Evolutionary conservation across 192 early-diverging fungal species (phyloP).

Genomic region (Coemansia guatemalensis): DNA sequence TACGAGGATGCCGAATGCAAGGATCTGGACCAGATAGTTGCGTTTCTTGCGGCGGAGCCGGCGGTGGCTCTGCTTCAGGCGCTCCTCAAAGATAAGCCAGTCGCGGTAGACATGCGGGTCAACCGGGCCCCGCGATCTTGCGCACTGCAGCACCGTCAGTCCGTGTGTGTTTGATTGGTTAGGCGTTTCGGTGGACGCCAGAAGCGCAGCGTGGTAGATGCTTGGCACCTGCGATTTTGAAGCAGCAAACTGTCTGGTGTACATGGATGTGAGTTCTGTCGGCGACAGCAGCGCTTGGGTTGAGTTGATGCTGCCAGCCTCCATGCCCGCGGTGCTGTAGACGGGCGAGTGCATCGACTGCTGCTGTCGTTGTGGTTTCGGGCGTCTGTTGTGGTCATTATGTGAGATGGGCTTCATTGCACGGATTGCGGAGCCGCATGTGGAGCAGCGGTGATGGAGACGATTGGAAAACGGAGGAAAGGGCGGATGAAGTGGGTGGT

Average conservation of each 20-base stretch:
- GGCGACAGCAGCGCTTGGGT: constrained; percentile 24
- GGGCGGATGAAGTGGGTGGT: background rate
- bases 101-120: constrained; percentile 65
- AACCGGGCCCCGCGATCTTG: constrained; percentile 34
- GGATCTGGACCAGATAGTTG: constrained; percentile 61
- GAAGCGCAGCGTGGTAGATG: constrained; percentile 39
- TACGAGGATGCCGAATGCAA: constrained; percentile 47
- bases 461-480: background rate
- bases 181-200: constrained; percentile 24
- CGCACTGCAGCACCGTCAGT: constrained; percentile 41
- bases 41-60: constrained; percentile 65
- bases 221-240: constrained; percentile 30
- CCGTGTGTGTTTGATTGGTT: constrained; percentile 46
- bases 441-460: background rate
- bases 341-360: constrained; percentile 40
- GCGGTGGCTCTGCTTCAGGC: constrained; percentile 71
- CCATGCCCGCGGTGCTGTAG: constrained; percentile 24
- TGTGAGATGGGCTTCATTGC: constrained; percentile 17
- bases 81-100: constrained; percentile 79
- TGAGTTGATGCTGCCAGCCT: constrained; percentile 7
- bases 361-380: constrained; percentile 9
- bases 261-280: constrained; percentile 49
- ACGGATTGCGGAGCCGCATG: background rate
- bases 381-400: background rate
- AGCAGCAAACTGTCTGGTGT: constrained; percentile 48